Base-by-base conservation (phyloP, 805 yeast species). In the Saccharomycopsis fibuligera region DNA sequence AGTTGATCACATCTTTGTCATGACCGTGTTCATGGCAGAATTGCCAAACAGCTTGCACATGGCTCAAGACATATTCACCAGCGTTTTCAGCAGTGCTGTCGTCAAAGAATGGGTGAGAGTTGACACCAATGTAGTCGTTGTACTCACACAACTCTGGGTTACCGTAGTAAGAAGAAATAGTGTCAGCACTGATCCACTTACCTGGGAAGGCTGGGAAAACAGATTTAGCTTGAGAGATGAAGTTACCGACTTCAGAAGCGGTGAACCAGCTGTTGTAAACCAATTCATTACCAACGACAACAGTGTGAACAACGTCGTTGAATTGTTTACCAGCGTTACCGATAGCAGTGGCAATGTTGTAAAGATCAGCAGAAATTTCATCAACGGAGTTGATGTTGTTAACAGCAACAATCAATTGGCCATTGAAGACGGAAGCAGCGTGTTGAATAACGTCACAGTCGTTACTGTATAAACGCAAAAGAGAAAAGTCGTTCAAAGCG, bases 111-210 rank as follows among this genome's bases (percentile, higher is more conserved):
- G 87, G 82, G 62, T 81, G 86, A 44, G 78, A 73, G 66, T 81
- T 81, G 39, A 79, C 84, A 10, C 86, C 84, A 56, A 79, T 66
- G 63, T 75, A 79, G 62, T 81, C 86, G 23, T 81, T 74, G 49
- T 70, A 67, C 24, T 69, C 69, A 66, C 86, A 81, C 53, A 81
- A 65, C 1, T 50, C 68, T 23, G 78, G 69, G 65, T 81, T 76
- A 54, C 65, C 62, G 57, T 66, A 64, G 51, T 72, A 78, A n/a
- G 86, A 83, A 16, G 75, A 79, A 38, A 77, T 67, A 2, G 86
- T 81, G 58, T 81, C 87, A 50, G 79, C 86, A 8, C 81, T 68
- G 17, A 81, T 84, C 48, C 81, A 68, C 4, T 64, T 56, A n/a
- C 87, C 87, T 16, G 69, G 51, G 63, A 71, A 81, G 12, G 70